These are phyloP conservation scores for Fusarium praegraminearum DNA, from an alignment of 2,329 filamentous ascomycete genomes.

Conservation along the genomic window DNA sequence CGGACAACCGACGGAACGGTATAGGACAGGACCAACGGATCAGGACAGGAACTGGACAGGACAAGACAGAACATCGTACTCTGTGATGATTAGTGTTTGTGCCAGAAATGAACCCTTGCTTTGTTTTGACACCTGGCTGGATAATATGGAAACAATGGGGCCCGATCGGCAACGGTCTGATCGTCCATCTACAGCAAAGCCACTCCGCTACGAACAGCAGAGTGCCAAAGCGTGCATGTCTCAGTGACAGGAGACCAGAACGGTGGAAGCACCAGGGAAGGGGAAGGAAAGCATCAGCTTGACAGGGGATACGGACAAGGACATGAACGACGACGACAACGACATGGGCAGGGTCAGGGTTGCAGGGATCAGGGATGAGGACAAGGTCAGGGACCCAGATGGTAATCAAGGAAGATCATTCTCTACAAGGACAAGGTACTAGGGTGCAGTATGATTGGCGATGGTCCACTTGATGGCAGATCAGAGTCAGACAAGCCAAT, in stretches of 20 bases:
- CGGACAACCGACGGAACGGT: neutral
- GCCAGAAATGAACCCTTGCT: constrained; percentile 3
- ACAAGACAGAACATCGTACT: neutral
- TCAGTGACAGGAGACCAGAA: constrained; percentile 37
- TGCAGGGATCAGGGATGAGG: constrained; percentile 12
- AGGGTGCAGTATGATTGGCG: constrained; percentile 18
- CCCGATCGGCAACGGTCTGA: constrained; percentile 36
- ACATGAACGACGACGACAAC: neutral
- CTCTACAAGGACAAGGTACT: constrained; percentile 7
- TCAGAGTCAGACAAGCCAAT: constrained; percentile 26
- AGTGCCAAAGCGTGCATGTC: constrained; percentile 14
- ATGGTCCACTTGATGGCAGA: constrained; percentile 2
- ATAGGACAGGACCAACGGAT: too few species aligned
- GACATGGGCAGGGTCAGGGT: neutral
- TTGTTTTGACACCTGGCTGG: neutral
- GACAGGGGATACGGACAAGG: constrained; percentile 13
- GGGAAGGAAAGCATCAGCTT: constrained; percentile 29
- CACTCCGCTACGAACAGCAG: constrained; percentile 13
- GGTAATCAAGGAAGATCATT: constrained; percentile 34
- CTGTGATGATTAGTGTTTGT: neutral
- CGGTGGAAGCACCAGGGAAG: constrained; percentile 37
- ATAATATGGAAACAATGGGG: constrained; percentile 26
- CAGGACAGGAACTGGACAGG: neutral
- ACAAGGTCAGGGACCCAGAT: constrained; percentile 15
- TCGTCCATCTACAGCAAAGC: constrained; percentile 15